Evolutionary conservation across 2,329 filamentous ascomycete genomes (phyloP).

Genomic region (Fusarium compactum): DNA sequence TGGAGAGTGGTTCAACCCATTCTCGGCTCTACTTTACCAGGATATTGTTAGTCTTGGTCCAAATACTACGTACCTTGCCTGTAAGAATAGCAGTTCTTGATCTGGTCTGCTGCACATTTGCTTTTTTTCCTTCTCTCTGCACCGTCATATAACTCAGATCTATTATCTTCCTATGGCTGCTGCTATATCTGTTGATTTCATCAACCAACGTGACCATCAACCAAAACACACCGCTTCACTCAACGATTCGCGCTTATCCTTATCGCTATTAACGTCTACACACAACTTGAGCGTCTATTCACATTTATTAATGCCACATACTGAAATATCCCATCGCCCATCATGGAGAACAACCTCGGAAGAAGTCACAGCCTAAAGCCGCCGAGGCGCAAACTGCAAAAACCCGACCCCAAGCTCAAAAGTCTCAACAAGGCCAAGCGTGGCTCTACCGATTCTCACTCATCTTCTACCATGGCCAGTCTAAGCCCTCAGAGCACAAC

Average conservation of each 20-base stretch:
- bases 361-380: slow-evolving; percentile 44
- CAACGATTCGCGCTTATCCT: slow-evolving; percentile 16
- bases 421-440: slow-evolving; percentile 42
- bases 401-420: slow-evolving; percentile 48
- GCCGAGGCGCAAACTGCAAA: slow-evolving; percentile 49
- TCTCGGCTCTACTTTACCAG: slow-evolving; percentile 29
- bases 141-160: slow-evolving; percentile 30
- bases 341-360: slow-evolving; percentile 25
- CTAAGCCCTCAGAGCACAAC: slow-evolving; percentile 31
- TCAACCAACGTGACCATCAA: slow-evolving; percentile 26
- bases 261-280: background rate
- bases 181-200: slow-evolving; percentile 10
- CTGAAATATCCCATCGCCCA: slow-evolving; percentile 16
- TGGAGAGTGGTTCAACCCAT: slow-evolving; percentile 26
- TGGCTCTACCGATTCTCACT: slow-evolving; percentile 44
- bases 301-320: slow-evolving; percentile 27
- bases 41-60: background rate
- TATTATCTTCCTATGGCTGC: slow-evolving; percentile 27
- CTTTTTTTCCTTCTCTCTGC: slow-evolving; percentile 22
- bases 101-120: slow-evolving; percentile 25
- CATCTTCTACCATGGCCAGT: slow-evolving; percentile 34
- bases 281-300: slow-evolving; percentile 1
- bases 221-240: slow-evolving; percentile 14
- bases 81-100: slow-evolving; percentile 12
- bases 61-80: slow-evolving; percentile 14